Base-by-base conservation (phyloP, 208 protist species). In the Leishmania amazonensis region DNA sequence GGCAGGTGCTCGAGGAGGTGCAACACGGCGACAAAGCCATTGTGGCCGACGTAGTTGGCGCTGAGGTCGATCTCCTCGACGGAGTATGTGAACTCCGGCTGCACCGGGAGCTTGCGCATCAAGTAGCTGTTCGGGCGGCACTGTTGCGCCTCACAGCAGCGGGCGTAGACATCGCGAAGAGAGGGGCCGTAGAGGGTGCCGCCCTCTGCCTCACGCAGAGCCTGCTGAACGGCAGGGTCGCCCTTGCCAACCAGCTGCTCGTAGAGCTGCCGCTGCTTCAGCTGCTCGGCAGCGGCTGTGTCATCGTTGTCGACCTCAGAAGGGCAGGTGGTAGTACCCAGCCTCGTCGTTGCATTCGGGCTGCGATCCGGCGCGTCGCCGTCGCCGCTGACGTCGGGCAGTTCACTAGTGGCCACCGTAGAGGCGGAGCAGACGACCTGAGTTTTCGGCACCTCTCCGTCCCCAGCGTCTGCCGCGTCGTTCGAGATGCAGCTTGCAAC, bases 101-200 rank as follows among this genome's bases (percentile, higher is more conserved):
- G 88, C 6, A 83, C 88, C 40, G 95, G 95, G 42, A 98, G 87
- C 79, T 95, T 94, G 58, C 90, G 84, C 70, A 98, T 83, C 49
- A 98, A 87, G 74, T 97, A 91, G 88, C 93, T 96, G 83, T 98
- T 98, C n/a, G 95, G 93, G 38, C 84, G 81, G 87, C 93, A 96
- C 73, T 87, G 89, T 87, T 96, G 91, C 68, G 85, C 74, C 73
- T 96, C 93, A 79, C 95, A 98, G 79, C 90, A 94, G 79, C 89
- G 91, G 72, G 90, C 79, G 88, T 98, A 98, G 24, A 96, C 85
- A 77, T 96, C 93, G 65, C 89, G 87, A 45, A 98, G 83, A 35
- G 92, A 94, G 21, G 92, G 90, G 15, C 89, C 92, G 75, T 89
- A 91, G n/a, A 84, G 78, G 51, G 88, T 91, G 57, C 81, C 86